Evolutionary conservation across 176 grass and related monocot species (phyloP).

Genomic region (Raddia guianensis): DNA sequence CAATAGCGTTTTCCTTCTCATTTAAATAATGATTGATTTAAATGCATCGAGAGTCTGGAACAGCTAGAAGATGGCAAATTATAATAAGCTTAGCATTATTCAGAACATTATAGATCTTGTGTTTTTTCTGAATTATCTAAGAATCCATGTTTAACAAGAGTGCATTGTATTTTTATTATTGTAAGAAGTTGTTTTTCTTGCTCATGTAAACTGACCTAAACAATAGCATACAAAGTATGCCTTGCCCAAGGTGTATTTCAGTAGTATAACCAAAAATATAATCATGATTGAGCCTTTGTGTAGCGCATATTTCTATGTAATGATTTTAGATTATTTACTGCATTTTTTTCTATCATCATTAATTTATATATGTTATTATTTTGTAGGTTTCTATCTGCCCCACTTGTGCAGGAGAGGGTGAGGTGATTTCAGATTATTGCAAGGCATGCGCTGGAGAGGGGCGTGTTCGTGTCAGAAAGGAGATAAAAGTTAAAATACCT

Average conservation of each 20-base stretch:
- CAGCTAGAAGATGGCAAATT: constrained; percentile 7
- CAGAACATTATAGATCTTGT: constrained; percentile 16
- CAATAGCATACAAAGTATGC: constrained; percentile 30
- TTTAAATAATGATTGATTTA: not conserved
- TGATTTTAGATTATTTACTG: constrained; percentile 19
- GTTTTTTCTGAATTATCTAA: not conserved
- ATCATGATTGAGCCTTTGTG: constrained; percentile 12
- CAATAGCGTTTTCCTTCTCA: not conserved
- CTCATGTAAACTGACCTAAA: constrained; percentile 23
- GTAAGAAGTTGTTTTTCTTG: not conserved
- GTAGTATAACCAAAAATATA: not conserved
- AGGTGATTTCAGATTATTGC: constrained; percentile 92
- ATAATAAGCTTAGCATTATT: not conserved
- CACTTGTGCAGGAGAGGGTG: constrained; percentile 81
- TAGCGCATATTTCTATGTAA: constrained; percentile 12
- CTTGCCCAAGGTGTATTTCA: not conserved
- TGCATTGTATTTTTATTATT: constrained; percentile 2
- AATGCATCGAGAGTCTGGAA: not conserved
- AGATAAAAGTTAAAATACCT: constrained; percentile 98
- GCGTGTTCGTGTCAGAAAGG: constrained; percentile 85
- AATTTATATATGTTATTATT: constrained; percentile 14
- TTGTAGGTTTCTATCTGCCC: constrained; percentile 95
- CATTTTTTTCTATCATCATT: constrained; percentile 34
- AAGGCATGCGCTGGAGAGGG: constrained; percentile 92
- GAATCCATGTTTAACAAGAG: constrained; percentile 7